These are phyloP conservation scores for Leccinum proximum DNA, from an alignment of 1,284 basidiomycete species.

Conservation along the genomic window DNA sequence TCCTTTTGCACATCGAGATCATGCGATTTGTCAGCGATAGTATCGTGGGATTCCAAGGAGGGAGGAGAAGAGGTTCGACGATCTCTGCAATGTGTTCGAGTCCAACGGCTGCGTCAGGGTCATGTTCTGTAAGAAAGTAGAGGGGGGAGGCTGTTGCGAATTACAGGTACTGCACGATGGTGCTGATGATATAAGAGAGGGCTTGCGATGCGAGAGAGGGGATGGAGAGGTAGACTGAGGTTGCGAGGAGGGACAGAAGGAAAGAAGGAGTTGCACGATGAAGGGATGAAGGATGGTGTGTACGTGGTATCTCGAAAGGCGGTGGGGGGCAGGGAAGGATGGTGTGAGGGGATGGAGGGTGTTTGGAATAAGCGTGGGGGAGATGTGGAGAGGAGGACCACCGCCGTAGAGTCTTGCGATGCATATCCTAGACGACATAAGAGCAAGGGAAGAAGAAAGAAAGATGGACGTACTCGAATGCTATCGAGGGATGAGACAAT, in stretches of 20 bases:
- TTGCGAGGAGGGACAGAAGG: constrained; percentile 84
- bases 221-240: constrained; percentile 84
- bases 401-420: constrained; percentile 84
- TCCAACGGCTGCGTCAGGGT: constrained; percentile 60
- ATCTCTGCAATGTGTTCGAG: constrained; percentile 67
- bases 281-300: constrained; percentile 49
- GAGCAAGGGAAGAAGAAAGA: not conserved
- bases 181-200: constrained; percentile 66
- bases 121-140: constrained; percentile 43
- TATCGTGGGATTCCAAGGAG: constrained; percentile 18
- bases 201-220: constrained; percentile 76
- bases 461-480: constrained; percentile 54
- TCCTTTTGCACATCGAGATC: constrained; percentile 33
- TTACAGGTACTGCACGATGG: constrained; percentile 73
- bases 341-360: constrained; percentile 67
- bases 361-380: constrained; percentile 62
- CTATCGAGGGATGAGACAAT: constrained; percentile 32
- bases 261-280: constrained; percentile 68
- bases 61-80: constrained; percentile 18
- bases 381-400: constrained; percentile 72
- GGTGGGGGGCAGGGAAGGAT: constrained; percentile 43
- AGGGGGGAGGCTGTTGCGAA: constrained; percentile 83
- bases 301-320: constrained; percentile 37
- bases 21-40: constrained; percentile 27
- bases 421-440: constrained; percentile 58